phyloP scores from a whole-genome alignment of 371 early-diverging fungal species.

The Circinella minor region DNA sequence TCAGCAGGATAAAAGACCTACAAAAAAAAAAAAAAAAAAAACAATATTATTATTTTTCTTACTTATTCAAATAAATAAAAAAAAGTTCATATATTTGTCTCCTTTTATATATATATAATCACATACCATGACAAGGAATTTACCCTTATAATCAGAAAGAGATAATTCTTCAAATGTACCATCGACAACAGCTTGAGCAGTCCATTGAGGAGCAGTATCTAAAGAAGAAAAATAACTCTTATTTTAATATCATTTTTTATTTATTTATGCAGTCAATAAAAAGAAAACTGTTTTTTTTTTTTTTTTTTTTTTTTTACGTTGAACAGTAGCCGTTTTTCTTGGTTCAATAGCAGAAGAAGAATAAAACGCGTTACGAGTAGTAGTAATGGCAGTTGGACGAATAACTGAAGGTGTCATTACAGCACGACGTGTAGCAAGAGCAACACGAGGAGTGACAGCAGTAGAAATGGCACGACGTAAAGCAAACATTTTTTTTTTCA shows the following conservation, averaged over 20 bases:
- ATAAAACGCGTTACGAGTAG: background rate
- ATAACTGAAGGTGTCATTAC: conserved; percentile 1
- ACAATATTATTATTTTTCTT: too few species aligned
- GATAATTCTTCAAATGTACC: conserved; percentile 78
- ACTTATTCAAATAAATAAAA: background rate
- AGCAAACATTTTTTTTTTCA: conserved; percentile 1
- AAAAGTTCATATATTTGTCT: background rate
- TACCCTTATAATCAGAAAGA: conserved; percentile 86
- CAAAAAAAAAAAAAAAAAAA: too few species aligned
- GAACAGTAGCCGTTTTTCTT: conserved; percentile 22
- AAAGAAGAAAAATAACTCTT: conserved; percentile 1
- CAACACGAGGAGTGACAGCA: conserved; percentile 10
- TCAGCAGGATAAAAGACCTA: conserved; percentile 45
- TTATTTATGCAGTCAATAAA: background rate
- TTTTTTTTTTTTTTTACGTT: conserved; percentile 21
- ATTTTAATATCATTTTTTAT: background rate
- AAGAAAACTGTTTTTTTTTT: background rate
- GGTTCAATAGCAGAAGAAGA: conserved; percentile 13
- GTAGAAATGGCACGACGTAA: conserved; percentile 7
- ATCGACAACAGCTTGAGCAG: conserved; percentile 70
- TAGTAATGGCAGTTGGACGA: conserved; percentile 6
- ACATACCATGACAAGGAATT: conserved; percentile 46
- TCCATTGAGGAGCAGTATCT: conserved; percentile 75
- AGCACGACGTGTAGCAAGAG: conserved; percentile 3
- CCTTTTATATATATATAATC: background rate